Evolutionary conservation across 345 rosid species (phyloP).

Genomic region (Citrus unshiu): DNA sequence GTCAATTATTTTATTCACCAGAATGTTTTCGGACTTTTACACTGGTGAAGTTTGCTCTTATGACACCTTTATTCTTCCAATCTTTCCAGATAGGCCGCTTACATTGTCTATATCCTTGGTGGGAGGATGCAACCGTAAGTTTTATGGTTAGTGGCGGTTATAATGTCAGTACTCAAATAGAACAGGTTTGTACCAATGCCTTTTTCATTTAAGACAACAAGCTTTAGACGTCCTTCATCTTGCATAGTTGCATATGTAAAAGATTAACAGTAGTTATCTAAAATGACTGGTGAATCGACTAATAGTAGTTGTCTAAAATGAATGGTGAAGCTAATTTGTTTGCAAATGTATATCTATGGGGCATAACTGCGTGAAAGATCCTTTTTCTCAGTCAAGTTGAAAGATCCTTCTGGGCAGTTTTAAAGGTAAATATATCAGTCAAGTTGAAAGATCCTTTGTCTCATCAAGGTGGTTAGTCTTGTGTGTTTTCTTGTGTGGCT

Average conservation of each 20-base stretch:
- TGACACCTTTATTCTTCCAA: neutral
- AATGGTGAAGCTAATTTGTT: neutral
- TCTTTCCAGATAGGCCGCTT: constrained; percentile 71
- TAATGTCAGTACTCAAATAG: constrained; percentile 51
- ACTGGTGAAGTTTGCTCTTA: constrained; percentile 5
- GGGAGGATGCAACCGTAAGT: constrained; percentile 85
- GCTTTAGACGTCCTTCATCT: neutral
- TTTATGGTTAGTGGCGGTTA: constrained; percentile 91
- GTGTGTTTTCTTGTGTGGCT: neutral
- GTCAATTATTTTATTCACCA: neutral
- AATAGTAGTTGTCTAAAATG: neutral
- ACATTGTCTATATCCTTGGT: constrained; percentile 88
- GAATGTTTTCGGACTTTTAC: neutral
- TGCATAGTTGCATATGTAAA: neutral
- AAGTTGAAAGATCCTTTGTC: neutral
- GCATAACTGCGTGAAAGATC: neutral
- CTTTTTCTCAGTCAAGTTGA: neutral
- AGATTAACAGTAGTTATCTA: neutral
- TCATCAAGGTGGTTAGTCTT: neutral
- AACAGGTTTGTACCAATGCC: constrained; percentile 40
- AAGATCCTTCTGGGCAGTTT: neutral
- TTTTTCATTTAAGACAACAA: neutral
- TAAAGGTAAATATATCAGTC: neutral
- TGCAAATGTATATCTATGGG: neutral
- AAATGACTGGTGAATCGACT: neutral